Percentiles rank a stretch among this genome's conserved stretches.
phyloP scores from a whole-genome alignment of 306 rosid species.

The Medicago ruthenica region DNA sequence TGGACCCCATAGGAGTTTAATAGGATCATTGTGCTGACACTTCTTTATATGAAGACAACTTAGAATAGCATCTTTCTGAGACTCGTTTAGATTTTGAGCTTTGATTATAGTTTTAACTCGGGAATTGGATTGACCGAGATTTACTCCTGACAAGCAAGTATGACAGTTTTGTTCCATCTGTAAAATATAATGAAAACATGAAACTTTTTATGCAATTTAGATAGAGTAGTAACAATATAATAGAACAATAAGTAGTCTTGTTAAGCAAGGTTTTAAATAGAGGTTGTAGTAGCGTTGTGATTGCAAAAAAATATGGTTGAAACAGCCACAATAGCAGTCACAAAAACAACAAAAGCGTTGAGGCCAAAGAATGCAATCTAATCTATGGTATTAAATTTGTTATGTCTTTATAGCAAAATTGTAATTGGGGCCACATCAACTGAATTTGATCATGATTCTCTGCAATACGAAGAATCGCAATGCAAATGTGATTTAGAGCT shows the following conservation, averaged over 20 bases:
- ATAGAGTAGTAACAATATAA: background rate
- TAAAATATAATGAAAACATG: conserved; percentile 23
- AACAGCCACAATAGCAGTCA: background rate
- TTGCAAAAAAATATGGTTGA: background rate
- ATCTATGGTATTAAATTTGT: too few species aligned
- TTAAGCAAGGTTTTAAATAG: background rate
- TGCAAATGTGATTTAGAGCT: conserved; percentile 43
- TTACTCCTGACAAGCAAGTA: conserved; percentile 24
- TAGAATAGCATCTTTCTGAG: conserved; percentile 54
- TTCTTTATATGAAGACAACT: conserved; percentile 47
- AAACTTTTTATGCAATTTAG: background rate
- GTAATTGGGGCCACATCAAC: background rate
- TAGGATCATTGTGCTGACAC: conserved; percentile 40
- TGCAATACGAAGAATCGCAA: background rate
- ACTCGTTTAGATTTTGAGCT: conserved; percentile 51
- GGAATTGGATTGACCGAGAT: background rate
- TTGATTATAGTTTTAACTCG: conserved; percentile 3
- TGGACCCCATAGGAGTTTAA: conserved; percentile 75
- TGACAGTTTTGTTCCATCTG: conserved; percentile 49
- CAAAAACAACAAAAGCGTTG: background rate
- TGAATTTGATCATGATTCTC: background rate
- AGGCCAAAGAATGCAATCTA: too few species aligned
- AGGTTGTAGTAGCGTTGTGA: background rate
- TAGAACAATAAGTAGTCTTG: background rate
- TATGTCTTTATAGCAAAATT: too few species aligned